Conservation (phyloP, 225 moss, liverwort and hornwort genomes). For the Sphagnum contortum region DNA sequence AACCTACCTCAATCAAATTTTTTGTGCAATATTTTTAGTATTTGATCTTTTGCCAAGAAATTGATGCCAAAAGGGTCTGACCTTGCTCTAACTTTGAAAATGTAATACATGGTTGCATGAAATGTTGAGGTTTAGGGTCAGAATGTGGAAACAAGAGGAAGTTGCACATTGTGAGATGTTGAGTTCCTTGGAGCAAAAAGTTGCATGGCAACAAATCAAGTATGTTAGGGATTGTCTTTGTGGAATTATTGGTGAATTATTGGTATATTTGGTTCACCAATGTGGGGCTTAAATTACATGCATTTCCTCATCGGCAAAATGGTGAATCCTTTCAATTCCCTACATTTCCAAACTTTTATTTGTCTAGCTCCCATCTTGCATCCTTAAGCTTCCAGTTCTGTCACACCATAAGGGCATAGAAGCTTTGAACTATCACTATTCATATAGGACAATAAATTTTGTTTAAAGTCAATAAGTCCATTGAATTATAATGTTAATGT, state of each 20-base stretch:
- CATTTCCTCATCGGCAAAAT: constrained; percentile 55
- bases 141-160: constrained; percentile 64
- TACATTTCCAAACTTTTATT: constrained; percentile 26
- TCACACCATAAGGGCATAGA: no score
- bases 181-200: constrained; percentile 68
- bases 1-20: no score
- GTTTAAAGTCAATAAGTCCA: constrained; percentile 41
- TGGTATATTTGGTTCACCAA: constrained; percentile 75
- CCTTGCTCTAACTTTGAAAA: no score
- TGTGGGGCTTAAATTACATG: constrained; percentile 70
- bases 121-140: no score
- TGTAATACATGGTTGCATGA: no score
- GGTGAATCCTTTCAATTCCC: constrained; percentile 34
- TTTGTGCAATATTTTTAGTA: no score
- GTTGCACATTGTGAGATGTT: constrained; percentile 52
- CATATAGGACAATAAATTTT: constrained; percentile 37
- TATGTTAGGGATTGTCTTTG: no score
- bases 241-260: no score
- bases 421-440: constrained; percentile 13
- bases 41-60: no score
- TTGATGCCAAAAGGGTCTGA: no score
- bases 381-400: constrained; percentile 20
- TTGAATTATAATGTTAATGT: constrained; percentile 29
- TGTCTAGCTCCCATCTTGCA: constrained; percentile 34
- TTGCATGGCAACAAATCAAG: constrained; percentile 71